Evolutionary conservation across 768 basidiomycete genomes (phyloP), one percentile per base, ranked within the genome.

Genomic region (Suillus americanus): DNA sequence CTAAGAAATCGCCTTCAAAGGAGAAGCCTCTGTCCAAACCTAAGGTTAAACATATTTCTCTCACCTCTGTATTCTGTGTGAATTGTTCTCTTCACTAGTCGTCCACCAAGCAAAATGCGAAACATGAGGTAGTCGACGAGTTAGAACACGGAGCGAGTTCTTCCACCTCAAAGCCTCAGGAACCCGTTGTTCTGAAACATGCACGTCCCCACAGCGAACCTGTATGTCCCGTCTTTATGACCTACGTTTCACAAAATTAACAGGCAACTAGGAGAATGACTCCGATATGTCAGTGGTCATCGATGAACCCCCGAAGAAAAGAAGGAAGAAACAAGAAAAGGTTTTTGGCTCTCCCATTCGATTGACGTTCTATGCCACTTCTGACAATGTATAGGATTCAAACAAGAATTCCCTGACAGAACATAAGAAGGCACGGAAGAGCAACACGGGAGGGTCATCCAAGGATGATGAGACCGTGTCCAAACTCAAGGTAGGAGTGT

Each of bases 381-480:
- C 20, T 43, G 16, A 41, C 14, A 37, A 60, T 61, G 14, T 33
- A 69, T 65, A 69, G 74, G 70, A 67, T 53, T 53, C 68, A 73
- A 72, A 65, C 66, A 67, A 72, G 72, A 66, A 65, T 67, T 64
- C 38, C 62, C 64, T 1, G 67, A 73, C 56, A 79, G 79, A 56
- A 55, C 63, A 37, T 68, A 71, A 64, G 66, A 63, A 53, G 72
- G 74, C 68, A 71, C 72, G 69, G 76, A 74, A 61, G 16, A 64
- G 74, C 62, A 69, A 74, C 62, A 57, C 73, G 60, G 72, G 66
- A 25, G 61, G 67, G 3, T 64, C n/a, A n/a, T n/a, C 78, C 4
- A 89, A 88, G 72, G 88, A 91, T 50, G 92, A 93, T 66, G 89
- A 88, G 71, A 86, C 82, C 1, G 86, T 94, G 66, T 91, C 90